These are phyloP conservation scores for Pseudoscleropodium purum DNA, from an alignment of 225 moss, liverwort and hornwort species.

Conservation along the genomic window DNA sequence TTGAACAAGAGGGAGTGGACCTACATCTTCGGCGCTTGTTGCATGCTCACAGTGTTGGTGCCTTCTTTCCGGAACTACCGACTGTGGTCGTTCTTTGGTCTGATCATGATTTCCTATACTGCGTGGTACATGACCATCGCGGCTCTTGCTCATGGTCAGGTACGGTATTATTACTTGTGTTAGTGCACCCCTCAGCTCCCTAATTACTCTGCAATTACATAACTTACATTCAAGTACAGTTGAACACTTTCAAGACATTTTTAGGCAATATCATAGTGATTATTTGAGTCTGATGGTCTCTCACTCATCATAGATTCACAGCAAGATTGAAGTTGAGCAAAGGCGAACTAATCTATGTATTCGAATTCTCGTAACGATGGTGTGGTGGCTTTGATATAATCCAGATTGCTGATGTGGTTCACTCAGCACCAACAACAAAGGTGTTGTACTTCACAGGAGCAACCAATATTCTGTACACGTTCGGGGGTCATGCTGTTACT, in stretches of 20 bases:
- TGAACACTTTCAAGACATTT: too few relatives aligned
- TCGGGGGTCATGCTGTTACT: slow-evolving; percentile 95
- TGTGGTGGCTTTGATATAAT: not conserved
- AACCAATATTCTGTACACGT: slow-evolving; percentile 92
- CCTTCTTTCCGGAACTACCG: slow-evolving; percentile 90
- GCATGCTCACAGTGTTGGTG: slow-evolving; percentile 66
- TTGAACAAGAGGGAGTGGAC: slow-evolving; percentile 95
- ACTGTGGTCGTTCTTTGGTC: slow-evolving; percentile 85
- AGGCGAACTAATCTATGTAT: not conserved
- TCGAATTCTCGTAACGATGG: not conserved
- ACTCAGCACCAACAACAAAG: slow-evolving; percentile 59
- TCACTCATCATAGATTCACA: not conserved
- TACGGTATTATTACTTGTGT: not conserved
- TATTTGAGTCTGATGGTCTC: not conserved
- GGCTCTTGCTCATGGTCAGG: slow-evolving; percentile 73
- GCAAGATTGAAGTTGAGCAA: not conserved
- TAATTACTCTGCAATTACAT: not conserved
- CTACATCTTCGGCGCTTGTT: slow-evolving; percentile 88
- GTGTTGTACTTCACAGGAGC: slow-evolving; percentile 93
- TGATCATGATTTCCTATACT: slow-evolving; percentile 91
- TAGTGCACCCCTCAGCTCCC: too few relatives aligned
- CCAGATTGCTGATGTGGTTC: slow-evolving; percentile 44
- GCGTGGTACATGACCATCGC: slow-evolving; percentile 96
- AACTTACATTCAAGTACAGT: not conserved
- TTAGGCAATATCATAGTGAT: not conserved